Evolutionary conservation across 75 land plant genomes (phyloP).

Genomic region (Picea glauca): DNA sequence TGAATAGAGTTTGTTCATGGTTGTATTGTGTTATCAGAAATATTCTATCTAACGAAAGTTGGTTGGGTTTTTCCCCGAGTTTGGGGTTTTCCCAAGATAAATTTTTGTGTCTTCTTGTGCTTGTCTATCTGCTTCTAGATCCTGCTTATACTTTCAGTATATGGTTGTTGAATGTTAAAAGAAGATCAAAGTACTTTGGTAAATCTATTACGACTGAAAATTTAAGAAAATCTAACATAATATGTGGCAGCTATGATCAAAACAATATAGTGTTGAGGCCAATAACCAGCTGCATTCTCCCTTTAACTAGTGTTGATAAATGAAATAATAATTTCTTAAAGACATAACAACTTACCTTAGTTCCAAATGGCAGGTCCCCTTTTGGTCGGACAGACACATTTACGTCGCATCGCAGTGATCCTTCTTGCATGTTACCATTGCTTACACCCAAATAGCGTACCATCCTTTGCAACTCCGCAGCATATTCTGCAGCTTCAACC

Average conservation of each 20-base stretch:
- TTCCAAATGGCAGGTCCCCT: constrained; percentile 79
- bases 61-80: too few relatives aligned
- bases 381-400: constrained; percentile 84
- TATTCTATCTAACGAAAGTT: too few relatives aligned
- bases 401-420: constrained; percentile 95
- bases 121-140: too few relatives aligned
- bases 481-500: constrained; percentile 94
- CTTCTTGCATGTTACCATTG: constrained; percentile 98
- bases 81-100: too few relatives aligned
- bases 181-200: too few relatives aligned
- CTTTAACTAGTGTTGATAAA: neutral
- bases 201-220: too few relatives aligned
- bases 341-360: constrained; percentile 52
- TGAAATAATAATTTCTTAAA: neutral
- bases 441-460: constrained; percentile 89
- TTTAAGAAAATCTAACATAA: too few relatives aligned
- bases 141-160: too few relatives aligned
- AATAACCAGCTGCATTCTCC: neutral
- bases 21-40: too few relatives aligned
- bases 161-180: too few relatives aligned
- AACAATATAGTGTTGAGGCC: neutral
- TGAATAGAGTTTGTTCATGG: too few relatives aligned
- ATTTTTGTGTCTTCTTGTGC: too few relatives aligned
- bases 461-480: constrained; percentile 82
- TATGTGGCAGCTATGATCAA: neutral